Percentiles rank a stretch among this genome's conserved stretches.
phyloP scores from a whole-genome alignment of 2,329 filamentous ascomycete species.

The Pyricularia grisea region DNA sequence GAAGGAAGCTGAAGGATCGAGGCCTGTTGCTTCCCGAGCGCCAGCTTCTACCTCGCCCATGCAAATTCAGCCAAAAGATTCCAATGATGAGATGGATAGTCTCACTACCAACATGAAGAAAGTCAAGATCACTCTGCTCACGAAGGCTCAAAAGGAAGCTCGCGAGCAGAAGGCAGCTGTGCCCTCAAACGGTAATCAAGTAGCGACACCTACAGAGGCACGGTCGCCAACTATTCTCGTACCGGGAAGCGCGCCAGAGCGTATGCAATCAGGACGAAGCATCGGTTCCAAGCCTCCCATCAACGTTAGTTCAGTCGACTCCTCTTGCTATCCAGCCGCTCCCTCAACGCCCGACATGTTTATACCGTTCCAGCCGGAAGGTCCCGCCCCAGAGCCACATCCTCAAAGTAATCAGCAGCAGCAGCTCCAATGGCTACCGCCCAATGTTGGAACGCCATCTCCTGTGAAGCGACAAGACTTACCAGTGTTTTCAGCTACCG shows the following conservation, averaged over 20 bases:
- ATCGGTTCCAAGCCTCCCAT: neutral
- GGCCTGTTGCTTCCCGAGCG: conserved; percentile 7
- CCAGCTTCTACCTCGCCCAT: conserved; percentile 7
- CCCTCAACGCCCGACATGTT: conserved; percentile 29
- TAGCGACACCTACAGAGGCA: neutral
- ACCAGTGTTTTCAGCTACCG: conserved; percentile 29
- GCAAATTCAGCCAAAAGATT: conserved; percentile 1
- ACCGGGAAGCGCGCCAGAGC: conserved; percentile 1
- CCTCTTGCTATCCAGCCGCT: neutral
- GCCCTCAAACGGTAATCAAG: neutral
- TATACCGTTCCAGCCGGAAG: conserved; percentile 46
- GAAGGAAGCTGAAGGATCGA: conserved; percentile 8
- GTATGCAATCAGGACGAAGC: neutral
- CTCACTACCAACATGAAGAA: conserved; percentile 52
- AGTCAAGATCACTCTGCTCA: conserved; percentile 53
- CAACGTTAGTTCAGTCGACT: neutral
- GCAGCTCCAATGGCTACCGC: conserved; percentile 41
- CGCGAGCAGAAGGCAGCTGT: conserved; percentile 21
- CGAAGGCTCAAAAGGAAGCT: conserved; percentile 47
- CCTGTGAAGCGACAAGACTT: conserved; percentile 26
- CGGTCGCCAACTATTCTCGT: neutral
- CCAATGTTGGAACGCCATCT: conserved; percentile 30
- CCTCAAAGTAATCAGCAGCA: conserved; percentile 24
- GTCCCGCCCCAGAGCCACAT: conserved; percentile 29
- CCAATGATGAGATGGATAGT: conserved; percentile 37